These are phyloP conservation scores for Aphanocladium album DNA, from an alignment of 2,329 filamentous ascomycete species.

Conservation along the genomic window DNA sequence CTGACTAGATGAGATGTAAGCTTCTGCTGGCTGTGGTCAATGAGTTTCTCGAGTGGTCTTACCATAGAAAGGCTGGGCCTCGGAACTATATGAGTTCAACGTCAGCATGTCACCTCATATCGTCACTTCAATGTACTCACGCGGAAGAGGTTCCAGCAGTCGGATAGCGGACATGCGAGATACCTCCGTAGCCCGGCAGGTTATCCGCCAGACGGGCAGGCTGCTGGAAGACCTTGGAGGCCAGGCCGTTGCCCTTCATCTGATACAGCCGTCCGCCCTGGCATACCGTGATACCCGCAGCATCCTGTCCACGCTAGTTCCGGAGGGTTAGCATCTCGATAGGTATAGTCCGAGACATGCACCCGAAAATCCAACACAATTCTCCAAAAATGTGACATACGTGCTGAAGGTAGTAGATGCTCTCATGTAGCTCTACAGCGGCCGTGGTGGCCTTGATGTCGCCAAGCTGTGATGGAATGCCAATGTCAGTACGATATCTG, in stretches of 20 bases:
- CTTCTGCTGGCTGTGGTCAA: background rate
- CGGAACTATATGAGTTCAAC: conserved; percentile 50
- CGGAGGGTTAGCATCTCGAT: conserved; percentile 17
- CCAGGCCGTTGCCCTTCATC: conserved; percentile 87
- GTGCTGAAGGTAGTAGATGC: conserved; percentile 63
- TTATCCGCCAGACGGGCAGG: background rate
- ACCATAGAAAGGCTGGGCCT: conserved; percentile 86
- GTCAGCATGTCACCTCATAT: background rate
- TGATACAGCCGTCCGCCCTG: conserved; percentile 77
- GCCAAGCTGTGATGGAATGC: conserved; percentile 25
- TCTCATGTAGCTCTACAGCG: conserved; percentile 63
- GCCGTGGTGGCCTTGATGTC: conserved; percentile 37
- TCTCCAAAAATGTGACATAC: conserved; percentile 22
- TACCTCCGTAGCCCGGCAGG: conserved; percentile 21
- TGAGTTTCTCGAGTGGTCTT: background rate
- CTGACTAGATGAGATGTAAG: conserved; percentile 4
- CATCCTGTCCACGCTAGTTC: conserved; percentile 74
- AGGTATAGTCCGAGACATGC: background rate
- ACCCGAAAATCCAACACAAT: background rate
- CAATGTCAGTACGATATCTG: background rate
- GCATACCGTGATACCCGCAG: conserved; percentile 76
- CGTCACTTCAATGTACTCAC: conserved; percentile 18
- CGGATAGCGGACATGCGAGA: conserved; percentile 83
- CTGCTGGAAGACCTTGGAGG: conserved; percentile 53
- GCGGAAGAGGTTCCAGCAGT: conserved; percentile 72